Conservation (phyloP, 345 rosid genomes). For the Populus tremula region DNA sequence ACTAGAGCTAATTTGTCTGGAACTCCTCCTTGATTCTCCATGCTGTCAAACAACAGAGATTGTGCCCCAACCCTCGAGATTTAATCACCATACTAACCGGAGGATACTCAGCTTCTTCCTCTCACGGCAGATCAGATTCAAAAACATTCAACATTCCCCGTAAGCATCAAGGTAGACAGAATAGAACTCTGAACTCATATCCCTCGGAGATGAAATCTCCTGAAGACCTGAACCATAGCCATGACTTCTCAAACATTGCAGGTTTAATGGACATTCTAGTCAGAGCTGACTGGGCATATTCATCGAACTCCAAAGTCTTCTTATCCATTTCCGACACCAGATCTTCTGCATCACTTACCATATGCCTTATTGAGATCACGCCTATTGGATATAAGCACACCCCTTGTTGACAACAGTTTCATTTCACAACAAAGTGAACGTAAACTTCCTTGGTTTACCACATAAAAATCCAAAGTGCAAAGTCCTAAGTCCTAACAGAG, state of each 20-base stretch:
- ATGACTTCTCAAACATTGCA: constrained; percentile 69
- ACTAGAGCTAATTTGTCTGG: constrained; percentile 67
- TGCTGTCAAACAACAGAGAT: constrained; percentile 59
- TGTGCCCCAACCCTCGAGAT: constrained; percentile 67
- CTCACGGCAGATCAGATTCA: constrained; percentile 65
- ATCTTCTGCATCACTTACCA: constrained; percentile 74
- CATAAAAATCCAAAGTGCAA: too few species aligned
- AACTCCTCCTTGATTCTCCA: constrained; percentile 53
- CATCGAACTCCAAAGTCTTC: constrained; percentile 66
- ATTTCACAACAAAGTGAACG: too few species aligned
- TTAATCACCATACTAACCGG: constrained; percentile 77
- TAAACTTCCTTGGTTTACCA: too few species aligned
- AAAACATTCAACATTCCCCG: constrained; percentile 62
- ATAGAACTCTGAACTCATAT: constrained; percentile 69
- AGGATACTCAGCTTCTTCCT: constrained; percentile 50
- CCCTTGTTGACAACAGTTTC: too few species aligned
- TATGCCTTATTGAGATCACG: constrained; percentile 54
- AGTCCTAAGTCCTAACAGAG: too few species aligned
- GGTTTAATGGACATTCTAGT: constrained; percentile 79
- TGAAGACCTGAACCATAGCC: constrained; percentile 59
- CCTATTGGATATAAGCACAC: too few species aligned
- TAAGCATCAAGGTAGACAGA: constrained; percentile 82
- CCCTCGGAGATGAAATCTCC: constrained; percentile 61
- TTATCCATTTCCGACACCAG: constrained; percentile 64
- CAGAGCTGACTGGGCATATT: constrained; percentile 81